phyloP scores from a whole-genome alignment of 2,329 filamentous ascomycete species.

The Paecilomyces niveus region DNA sequence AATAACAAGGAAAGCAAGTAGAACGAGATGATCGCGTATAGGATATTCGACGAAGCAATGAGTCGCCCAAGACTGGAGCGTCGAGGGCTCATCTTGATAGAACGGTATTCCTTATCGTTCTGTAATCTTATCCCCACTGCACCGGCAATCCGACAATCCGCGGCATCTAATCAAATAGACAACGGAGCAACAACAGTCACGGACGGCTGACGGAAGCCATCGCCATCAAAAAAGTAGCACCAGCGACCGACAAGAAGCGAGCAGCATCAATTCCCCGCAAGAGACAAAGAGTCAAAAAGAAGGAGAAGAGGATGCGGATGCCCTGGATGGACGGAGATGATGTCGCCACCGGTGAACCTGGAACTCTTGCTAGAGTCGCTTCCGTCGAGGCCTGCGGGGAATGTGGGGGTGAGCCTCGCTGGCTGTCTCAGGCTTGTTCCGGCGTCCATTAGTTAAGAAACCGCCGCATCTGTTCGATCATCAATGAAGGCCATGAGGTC shows the following conservation, averaged over 20 bases:
- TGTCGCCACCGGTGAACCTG: not conserved
- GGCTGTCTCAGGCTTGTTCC: not conserved
- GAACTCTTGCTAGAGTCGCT: not conserved
- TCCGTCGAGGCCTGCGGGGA: not conserved
- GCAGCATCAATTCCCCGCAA: not conserved
- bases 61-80: not conserved
- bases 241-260: not conserved
- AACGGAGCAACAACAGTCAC: not conserved
- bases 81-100: constrained; percentile 11
- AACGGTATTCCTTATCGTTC: not conserved
- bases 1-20: constrained; percentile 14
- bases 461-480: not conserved
- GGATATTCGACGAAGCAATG: constrained; percentile 7
- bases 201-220: not conserved
- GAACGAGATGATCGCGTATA: constrained; percentile 14
- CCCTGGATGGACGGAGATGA: not conserved
- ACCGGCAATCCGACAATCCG: not conserved
- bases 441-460: not conserved
- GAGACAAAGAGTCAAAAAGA: not conserved
- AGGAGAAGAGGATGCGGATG: not conserved
- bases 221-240: not conserved
- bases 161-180: not conserved
- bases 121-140: not conserved
- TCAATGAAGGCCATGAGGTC: not conserved
- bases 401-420: not conserved